Evolutionary conservation across 169 alveolate genomes (phyloP).

Genomic region (Eimeria praecox): DNA sequence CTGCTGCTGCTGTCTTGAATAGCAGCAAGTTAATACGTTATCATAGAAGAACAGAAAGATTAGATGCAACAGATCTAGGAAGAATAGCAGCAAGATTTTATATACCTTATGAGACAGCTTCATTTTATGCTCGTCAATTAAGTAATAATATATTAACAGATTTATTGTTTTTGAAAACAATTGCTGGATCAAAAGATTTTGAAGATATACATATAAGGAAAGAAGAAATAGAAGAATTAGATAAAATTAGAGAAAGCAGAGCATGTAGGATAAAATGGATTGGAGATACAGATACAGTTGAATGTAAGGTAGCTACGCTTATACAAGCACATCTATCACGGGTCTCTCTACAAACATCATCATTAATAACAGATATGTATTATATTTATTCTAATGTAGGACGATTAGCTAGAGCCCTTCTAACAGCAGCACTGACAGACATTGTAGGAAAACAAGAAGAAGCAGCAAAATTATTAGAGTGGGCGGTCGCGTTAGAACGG

Average conservation of each 20-base stretch:
- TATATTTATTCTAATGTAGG: slow-evolving; percentile 69
- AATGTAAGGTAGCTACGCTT: slow-evolving; percentile 79
- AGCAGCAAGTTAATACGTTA: slow-evolving; percentile 81
- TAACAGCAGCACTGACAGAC: slow-evolving; percentile 79
- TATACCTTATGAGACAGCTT: slow-evolving; percentile 92
- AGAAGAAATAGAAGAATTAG: slow-evolving; percentile 56
- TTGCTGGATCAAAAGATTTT: slow-evolving; percentile 85
- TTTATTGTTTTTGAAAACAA: background rate
- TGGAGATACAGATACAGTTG: slow-evolving; percentile 57
- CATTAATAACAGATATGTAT: slow-evolving; percentile 79
- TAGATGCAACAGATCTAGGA: slow-evolving; percentile 92
- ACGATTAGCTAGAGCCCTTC: slow-evolving; percentile 78
- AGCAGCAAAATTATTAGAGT: slow-evolving; percentile 82
- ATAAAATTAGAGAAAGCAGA: background rate
- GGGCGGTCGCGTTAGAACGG: slow-evolving; percentile 73
- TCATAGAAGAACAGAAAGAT: slow-evolving; percentile 84
- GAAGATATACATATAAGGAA: slow-evolving; percentile 49
- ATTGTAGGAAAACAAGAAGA: slow-evolving; percentile 30
- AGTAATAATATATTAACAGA: background rate
- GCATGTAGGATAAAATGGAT: slow-evolving; percentile 4
- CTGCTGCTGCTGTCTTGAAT: slow-evolving; percentile 68
- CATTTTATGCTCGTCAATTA: slow-evolving; percentile 60
- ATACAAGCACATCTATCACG: slow-evolving; percentile 81
- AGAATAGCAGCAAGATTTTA: slow-evolving; percentile 92
- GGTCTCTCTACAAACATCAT: slow-evolving; percentile 49